Base-by-base conservation (phyloP, 768 basidiomycete species). In the Suillus hirtellus region DNA sequence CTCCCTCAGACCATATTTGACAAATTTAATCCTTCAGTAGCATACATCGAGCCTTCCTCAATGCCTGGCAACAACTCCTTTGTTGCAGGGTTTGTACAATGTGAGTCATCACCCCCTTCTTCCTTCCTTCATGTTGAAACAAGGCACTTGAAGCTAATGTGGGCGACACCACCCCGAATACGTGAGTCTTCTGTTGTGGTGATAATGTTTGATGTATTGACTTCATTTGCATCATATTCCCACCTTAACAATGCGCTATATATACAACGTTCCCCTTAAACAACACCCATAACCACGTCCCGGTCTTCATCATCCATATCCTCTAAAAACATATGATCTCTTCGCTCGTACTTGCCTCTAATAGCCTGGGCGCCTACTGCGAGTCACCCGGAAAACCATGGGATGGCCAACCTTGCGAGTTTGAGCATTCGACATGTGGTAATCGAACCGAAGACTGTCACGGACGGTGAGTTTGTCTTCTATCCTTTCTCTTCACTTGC, bases 151-250 rank as follows among this genome's bases (percentile, higher is more conserved):
- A 68, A 90, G 89, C 89, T n/a, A 91, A 91, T 65, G 89, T 92
- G 49, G 89, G 91, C 3, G 89, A 91, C 69, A 89, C 88, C 35
- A 89, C 82, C 65, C 90, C 90, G 14, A 92, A 93, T 71, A 91
- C 88, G 88, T 90, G 63, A 70, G 88, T 79, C 54, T 55, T 27
- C 10, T 42, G 4, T 64, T 62, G 8, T 8, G 34, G 17, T 60
- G 7, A 17, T 35, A 64, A 21, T 60, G 53, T 59, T 31, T 44
- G 55, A 37, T 35, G n/a, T n/a, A 61, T 40, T 62, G 49, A 61
- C 55, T 59, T 35, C 64, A 38, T 65, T 24, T 56, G 21, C 15
- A 27, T 40, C 37, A 24, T 56, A 24, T 21, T 35, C 62, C 21
- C 63, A 59, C 49, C 35, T n/a, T 40, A 42, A 61, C 53, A 21